Evolutionary conservation across 2,329 filamentous ascomycete genomes (phyloP), one percentile per base, ranked within the genome.

Genomic region (Fusarium subglutinans): DNA sequence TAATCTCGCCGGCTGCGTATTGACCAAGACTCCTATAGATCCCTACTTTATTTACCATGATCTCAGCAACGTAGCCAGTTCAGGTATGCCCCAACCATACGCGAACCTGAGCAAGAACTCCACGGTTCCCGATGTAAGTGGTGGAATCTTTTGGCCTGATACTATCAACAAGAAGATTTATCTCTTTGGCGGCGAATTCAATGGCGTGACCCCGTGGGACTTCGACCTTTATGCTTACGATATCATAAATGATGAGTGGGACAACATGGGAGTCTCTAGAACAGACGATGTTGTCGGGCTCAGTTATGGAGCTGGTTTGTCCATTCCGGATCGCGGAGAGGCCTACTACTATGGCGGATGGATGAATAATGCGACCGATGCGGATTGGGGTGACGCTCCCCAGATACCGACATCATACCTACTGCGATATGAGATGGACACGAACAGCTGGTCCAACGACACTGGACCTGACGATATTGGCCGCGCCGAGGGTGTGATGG

Each of bases 341-440:
- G 90, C 87, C 4, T 92, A 88, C 76, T 90, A 91, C 77, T 88
- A 90, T 70, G 90, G 90, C 48, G 90, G 90, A 45, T 92, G 88
- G 86, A 82, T 89, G 65, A 90, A 86, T 73, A 89, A 88, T 71
- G 79, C 80, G 51, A 89, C 88, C 2, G 83, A 85, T 4, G 81
- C 86, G 2, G 84, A 84, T 14, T 92, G 89, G 89, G 74, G 75
- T 6, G 79, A 78, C 22, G 86, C 85, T 4, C 78, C 82, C 13
- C 83, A 84, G 4, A 77, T 86, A 38, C 87, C 87, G 18, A 87
- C 86, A 3, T 84, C 84, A 26, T 84, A 83, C n/a, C 77, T 92
- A 50, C 79, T 92, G 28, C 85, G 83, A 48, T 92, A 90, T 77
- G 84, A 87, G 72, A 89, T 91, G 84, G 86, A 86, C 60, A 74